Percentiles rank a stretch among this genome's conserved stretches.
These are phyloP conservation scores for Ceratocystis ficicola DNA, from an alignment of 2,329 filamentous ascomycete species.

Conservation along the genomic window DNA sequence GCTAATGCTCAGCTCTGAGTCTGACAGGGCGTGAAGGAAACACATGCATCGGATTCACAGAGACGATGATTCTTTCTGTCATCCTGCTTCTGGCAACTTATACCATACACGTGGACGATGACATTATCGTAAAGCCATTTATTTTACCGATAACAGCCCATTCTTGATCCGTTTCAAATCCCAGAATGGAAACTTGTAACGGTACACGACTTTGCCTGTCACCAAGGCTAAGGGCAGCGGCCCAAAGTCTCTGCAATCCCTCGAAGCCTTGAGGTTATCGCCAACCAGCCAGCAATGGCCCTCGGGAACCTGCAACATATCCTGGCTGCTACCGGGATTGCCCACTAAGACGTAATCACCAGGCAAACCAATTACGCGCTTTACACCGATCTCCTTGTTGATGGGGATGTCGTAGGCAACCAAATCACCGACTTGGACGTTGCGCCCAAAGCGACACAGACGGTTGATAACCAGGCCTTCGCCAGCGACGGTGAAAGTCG, in stretches of 20 bases:
- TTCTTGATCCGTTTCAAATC: constrained; percentile 37
- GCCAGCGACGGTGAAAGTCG: constrained; percentile 57
- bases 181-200: constrained; percentile 37
- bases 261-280: constrained; percentile 72
- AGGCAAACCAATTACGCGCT: constrained; percentile 65
- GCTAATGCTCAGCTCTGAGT: no score
- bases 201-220: constrained; percentile 65
- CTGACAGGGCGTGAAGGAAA: no score
- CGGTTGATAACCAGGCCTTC: constrained; percentile 60
- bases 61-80: background rate
- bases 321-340: constrained; percentile 38
- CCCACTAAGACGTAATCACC: constrained; percentile 63
- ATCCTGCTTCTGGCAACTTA: background rate
- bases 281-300: constrained; percentile 88
- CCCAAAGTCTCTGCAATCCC: constrained; percentile 78
- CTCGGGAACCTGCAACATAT: constrained; percentile 58
- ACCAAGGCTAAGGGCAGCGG: constrained; percentile 77
- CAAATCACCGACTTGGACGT: constrained; percentile 64
- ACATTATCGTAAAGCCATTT: background rate
- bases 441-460: constrained; percentile 54
- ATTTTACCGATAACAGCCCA: constrained; percentile 29
- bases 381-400: constrained; percentile 49
- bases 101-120: background rate
- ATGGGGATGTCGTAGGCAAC: constrained; percentile 67
- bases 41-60: no score